A percentile compares a stretch with the other conserved stretches of the same genome.
Conservation (phyloP, 768 basidiomycete genomes). For the Mycena rosella region DNA sequence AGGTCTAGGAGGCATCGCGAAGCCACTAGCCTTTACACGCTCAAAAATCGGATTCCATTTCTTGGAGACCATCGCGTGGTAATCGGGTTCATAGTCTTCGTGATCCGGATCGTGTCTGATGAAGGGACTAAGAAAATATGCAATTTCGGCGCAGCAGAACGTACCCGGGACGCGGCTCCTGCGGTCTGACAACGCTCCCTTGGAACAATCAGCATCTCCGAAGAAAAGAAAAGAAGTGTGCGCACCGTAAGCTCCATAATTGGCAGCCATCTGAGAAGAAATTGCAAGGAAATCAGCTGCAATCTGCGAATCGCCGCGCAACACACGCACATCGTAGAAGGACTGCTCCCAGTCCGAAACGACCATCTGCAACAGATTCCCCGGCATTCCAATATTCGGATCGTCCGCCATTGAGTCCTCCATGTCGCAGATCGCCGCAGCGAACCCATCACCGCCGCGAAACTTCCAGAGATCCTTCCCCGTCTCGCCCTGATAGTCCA, state of each 20-base stretch:
- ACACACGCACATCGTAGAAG: conserved; percentile 19
- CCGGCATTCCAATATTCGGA: conserved; percentile 21
- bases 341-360: conserved; percentile 17
- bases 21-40: conserved; percentile 7
- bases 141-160: neutral
- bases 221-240: neutral
- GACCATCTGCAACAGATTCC: conserved; percentile 26
- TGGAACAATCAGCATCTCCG: neutral
- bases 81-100: conserved; percentile 6
- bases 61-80: conserved; percentile 2
- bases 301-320: too few relatives aligned
- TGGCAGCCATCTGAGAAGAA: conserved; percentile 25
- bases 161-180: conserved; percentile 13
- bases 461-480: conserved; percentile 27
- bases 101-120: conserved; percentile 11
- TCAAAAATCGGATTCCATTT: conserved; percentile 29
- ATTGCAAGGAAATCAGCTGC: neutral
- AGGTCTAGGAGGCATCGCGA: too few relatives aligned
- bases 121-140: neutral
- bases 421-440: conserved; percentile 9
- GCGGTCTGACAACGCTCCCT: conserved; percentile 22
- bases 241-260: conserved; percentile 20
- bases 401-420: conserved; percentile 29
- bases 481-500: conserved; percentile 25
- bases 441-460: conserved; percentile 20